Conservation (phyloP, 179 eudicot species). For the Pouteria campechiana region DNA sequence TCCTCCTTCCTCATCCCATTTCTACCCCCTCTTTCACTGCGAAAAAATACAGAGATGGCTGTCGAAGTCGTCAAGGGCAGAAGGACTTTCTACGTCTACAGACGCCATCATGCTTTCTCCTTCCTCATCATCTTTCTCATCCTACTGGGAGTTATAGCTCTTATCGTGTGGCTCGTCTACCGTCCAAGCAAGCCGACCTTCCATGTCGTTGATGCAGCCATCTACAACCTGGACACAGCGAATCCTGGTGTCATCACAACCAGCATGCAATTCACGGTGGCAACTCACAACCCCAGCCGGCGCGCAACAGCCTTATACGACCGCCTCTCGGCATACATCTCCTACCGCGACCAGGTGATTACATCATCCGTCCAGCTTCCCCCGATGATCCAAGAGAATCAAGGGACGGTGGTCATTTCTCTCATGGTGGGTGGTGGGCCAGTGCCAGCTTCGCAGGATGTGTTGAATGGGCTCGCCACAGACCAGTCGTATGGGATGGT, state of each 20-base stretch:
- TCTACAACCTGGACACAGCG: slow-evolving; percentile 37
- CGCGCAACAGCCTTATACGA: slow-evolving; percentile 46
- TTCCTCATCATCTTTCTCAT: slow-evolving; percentile 23
- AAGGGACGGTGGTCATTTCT: slow-evolving; percentile 46
- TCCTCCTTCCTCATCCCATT: too few species aligned
- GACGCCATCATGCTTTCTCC: too few species aligned
- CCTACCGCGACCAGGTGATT: slow-evolving; percentile 47
- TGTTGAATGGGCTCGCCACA: slow-evolving; percentile 36
- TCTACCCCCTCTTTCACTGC: too few species aligned
- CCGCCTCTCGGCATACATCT: slow-evolving; percentile 41
- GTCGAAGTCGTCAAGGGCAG: too few species aligned
- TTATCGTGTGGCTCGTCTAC: slow-evolving; percentile 58
- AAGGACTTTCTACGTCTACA: too few species aligned
- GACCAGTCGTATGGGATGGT: slow-evolving; percentile 53
- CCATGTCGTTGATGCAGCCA: slow-evolving; percentile 31
- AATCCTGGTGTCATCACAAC: slow-evolving; percentile 22
- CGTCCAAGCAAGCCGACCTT: slow-evolving; percentile 54
- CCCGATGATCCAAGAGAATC: slow-evolving; percentile 35
- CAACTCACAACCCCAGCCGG: slow-evolving; percentile 54
- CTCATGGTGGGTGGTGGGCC: slow-evolving; percentile 40
- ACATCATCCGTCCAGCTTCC: slow-evolving; percentile 56
- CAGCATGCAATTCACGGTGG: slow-evolving; percentile 49
- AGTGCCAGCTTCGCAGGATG: slow-evolving; percentile 40
- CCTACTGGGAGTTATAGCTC: slow-evolving; percentile 32
- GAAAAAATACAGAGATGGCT: too few species aligned